These are phyloP conservation scores for Phytophthora pluvialis DNA, from an alignment of 352 stramenopile species.

Conservation along the genomic window DNA sequence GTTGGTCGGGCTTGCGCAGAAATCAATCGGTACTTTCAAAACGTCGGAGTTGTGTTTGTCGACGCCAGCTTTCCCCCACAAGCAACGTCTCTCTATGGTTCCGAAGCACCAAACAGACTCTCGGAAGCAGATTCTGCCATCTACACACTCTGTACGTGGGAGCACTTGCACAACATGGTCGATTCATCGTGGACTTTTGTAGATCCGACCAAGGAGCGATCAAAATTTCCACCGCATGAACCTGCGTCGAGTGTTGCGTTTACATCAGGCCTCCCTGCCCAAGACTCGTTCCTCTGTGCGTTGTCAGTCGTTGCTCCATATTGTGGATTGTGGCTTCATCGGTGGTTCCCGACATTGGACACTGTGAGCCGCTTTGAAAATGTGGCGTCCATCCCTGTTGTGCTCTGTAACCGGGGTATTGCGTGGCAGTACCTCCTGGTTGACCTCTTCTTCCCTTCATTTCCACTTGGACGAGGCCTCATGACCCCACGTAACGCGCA, in stretches of 20 bases:
- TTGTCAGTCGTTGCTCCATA: conserved; percentile 33
- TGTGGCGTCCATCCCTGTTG: conserved; percentile 22
- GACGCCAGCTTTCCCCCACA: conserved; percentile 43
- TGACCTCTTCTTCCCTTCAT: conserved; percentile 52
- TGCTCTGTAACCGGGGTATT: conserved; percentile 36
- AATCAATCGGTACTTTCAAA: conserved; percentile 47
- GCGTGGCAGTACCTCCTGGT: conserved; percentile 47
- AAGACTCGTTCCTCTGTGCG: conserved; percentile 44
- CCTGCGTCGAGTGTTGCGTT: conserved; percentile 11
- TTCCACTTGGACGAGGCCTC: conserved; percentile 42
- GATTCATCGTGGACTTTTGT: conserved; percentile 41
- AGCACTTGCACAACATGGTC: conserved; percentile 30
- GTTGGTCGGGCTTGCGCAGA: conserved; percentile 32
- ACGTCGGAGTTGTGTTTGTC: conserved; percentile 40
- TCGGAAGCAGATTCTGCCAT: conserved; percentile 21
- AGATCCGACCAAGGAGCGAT: background rate
- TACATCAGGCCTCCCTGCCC: conserved; percentile 34
- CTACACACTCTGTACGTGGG: conserved; percentile 39
- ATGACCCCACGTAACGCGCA: conserved; percentile 27
- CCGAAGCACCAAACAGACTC: conserved; percentile 7
- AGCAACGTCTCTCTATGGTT: conserved; percentile 16
- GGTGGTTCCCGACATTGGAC: conserved; percentile 33
- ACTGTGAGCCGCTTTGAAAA: conserved; percentile 6
- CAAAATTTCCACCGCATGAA: background rate
- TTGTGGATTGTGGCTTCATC: conserved; percentile 26